Percentiles rank a stretch among this genome's conserved stretches.
Conservation (phyloP, 768 basidiomycete genomes). For the Pisolithus tinctorius region DNA sequence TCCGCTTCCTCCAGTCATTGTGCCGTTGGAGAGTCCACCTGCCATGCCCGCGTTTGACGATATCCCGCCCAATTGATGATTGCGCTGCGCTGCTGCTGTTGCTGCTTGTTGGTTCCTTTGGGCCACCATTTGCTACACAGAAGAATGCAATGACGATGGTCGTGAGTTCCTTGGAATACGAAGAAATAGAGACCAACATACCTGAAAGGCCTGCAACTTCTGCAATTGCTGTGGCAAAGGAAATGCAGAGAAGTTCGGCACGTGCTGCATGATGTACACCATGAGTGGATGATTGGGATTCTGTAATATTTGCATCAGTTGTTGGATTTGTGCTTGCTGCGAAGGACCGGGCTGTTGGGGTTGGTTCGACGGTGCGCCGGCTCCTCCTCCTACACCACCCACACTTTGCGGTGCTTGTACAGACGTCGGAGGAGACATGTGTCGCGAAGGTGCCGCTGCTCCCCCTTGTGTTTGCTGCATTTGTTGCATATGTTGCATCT, state of each 20-base stretch:
- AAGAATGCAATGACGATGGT: not conserved
- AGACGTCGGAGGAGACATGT: slow-evolving; percentile 36
- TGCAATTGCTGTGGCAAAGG: slow-evolving; percentile 53
- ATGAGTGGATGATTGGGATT: slow-evolving; percentile 51
- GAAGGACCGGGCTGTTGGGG: slow-evolving; percentile 2
- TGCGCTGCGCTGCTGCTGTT: slow-evolving; percentile 20
- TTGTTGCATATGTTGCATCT: slow-evolving; percentile 28
- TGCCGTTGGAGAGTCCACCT: slow-evolving; percentile 18
- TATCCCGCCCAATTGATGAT: slow-evolving; percentile 26
- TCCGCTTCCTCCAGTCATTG: slow-evolving; percentile 10
- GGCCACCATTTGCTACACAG: slow-evolving; percentile 7
- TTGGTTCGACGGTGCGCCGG: slow-evolving; percentile 10
- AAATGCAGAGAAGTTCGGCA: slow-evolving; percentile 49
- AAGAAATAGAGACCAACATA: slow-evolving; percentile 17
- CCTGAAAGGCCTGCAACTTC: slow-evolving; percentile 48
- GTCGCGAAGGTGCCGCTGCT: slow-evolving; percentile 15
- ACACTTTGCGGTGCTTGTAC: slow-evolving; percentile 12
- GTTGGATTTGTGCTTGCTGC: slow-evolving; percentile 33
- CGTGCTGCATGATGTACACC: slow-evolving; percentile 42
- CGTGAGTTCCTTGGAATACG: slow-evolving; percentile 3
- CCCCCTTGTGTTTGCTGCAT: no score
- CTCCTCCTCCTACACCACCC: not conserved
- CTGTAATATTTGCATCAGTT: slow-evolving; percentile 44
- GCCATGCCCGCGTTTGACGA: slow-evolving; percentile 20
- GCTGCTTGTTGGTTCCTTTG: slow-evolving; percentile 25